Evolutionary conservation across 352 stramenopile genomes (phyloP).

Genomic region (Aphanomyces invadans): DNA sequence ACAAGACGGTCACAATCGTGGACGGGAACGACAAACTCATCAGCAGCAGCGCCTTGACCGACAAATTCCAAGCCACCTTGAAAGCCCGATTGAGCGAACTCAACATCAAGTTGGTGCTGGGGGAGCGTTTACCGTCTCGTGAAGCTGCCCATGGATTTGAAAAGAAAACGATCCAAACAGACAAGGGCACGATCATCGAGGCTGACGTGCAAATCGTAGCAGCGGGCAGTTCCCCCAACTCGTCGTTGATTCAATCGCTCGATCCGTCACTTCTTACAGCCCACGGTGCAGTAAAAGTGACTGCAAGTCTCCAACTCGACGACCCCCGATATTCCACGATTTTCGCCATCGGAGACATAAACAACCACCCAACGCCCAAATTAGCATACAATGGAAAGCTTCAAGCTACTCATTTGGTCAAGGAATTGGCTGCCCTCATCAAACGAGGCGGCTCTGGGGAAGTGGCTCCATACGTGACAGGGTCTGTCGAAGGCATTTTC

Average conservation of each 20-base stretch:
- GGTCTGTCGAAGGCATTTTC: slow-evolving; percentile 27
- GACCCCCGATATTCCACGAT: slow-evolving; percentile 38
- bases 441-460: neutral
- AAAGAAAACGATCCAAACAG: slow-evolving; percentile 33
- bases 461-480: slow-evolving; percentile 1
- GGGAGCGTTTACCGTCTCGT: slow-evolving; percentile 39
- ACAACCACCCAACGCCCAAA: slow-evolving; percentile 43
- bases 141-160: slow-evolving; percentile 37
- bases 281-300: slow-evolving; percentile 40
- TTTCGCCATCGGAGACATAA: slow-evolving; percentile 44
- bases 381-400: slow-evolving; percentile 34
- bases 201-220: slow-evolving; percentile 52
- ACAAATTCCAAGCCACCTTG: slow-evolving; percentile 46
- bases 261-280: slow-evolving; percentile 37
- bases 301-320: slow-evolving; percentile 41
- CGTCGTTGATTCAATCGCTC: slow-evolving; percentile 32
- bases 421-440: slow-evolving; percentile 27
- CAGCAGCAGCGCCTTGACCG: slow-evolving; percentile 31
- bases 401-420: slow-evolving; percentile 39
- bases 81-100: slow-evolving; percentile 32
- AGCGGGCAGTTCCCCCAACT: slow-evolving; percentile 28
- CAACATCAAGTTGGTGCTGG: slow-evolving; percentile 44
- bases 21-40: slow-evolving; percentile 39
- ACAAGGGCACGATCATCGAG: slow-evolving; percentile 40
- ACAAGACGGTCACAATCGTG: slow-evolving; percentile 53